These are phyloP conservation scores for Puccinia polysora DNA, from an alignment of 1,284 basidiomycete genomes.

Conservation along the genomic window DNA sequence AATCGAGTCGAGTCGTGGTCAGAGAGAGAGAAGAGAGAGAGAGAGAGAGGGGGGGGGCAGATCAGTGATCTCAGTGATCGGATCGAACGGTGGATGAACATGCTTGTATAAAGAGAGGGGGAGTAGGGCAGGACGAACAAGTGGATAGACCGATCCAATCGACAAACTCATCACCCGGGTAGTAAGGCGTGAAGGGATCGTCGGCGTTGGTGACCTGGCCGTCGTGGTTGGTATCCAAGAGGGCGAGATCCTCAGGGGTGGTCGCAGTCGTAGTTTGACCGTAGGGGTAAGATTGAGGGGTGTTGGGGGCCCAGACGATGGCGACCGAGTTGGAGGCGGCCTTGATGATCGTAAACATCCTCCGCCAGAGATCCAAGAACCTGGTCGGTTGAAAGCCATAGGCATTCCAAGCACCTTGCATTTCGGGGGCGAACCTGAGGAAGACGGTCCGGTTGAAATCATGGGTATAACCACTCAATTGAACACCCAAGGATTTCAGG, in stretches of 20 bases:
- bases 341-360: slow-evolving; percentile 49
- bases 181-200: slow-evolving; percentile 50
- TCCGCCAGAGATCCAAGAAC: slow-evolving; percentile 47
- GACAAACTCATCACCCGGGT: slow-evolving; percentile 51
- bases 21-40: neutral
- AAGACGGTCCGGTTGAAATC: slow-evolving; percentile 49
- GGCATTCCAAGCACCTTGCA: slow-evolving; percentile 51
- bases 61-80: too few species aligned
- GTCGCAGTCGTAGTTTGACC: slow-evolving; percentile 3
- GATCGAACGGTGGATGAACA: too few species aligned
- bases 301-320: slow-evolving; percentile 53
- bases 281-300: slow-evolving; percentile 50
- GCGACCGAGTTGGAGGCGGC: slow-evolving; percentile 47
- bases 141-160: slow-evolving; percentile 52
- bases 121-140: neutral
- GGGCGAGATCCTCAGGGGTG: slow-evolving; percentile 47
- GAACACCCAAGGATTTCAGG: slow-evolving; percentile 48
- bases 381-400: slow-evolving; percentile 51
- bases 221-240: slow-evolving; percentile 50
- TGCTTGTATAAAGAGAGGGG: too few species aligned
- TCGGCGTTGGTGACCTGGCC: slow-evolving; percentile 47
- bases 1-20: too few species aligned
- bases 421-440: slow-evolving; percentile 52
- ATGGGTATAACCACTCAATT: slow-evolving; percentile 47
- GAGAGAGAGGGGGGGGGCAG: neutral